Conservation (phyloP, 805 yeast genomes). For the Saturnispora sanitii region DNA sequence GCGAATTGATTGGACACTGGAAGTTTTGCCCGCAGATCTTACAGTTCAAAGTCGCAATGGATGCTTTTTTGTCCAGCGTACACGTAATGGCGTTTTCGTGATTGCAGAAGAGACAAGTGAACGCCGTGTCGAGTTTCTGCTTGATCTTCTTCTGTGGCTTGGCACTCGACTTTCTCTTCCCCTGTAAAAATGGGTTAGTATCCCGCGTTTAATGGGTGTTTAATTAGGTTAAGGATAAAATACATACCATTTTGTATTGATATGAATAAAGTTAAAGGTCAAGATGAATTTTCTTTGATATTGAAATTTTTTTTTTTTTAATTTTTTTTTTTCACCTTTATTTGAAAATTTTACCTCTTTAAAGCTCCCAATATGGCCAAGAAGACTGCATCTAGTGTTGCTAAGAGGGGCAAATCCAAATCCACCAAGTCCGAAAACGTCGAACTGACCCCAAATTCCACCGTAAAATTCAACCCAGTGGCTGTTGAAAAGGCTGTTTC, state of each 20-base stretch:
- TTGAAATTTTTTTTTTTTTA: background rate
- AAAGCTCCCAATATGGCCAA: conserved; percentile 5
- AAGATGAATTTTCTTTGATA: background rate
- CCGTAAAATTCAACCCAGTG: conserved; percentile 14
- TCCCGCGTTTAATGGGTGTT: background rate
- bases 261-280: background rate
- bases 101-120: conserved; percentile 89
- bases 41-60: conserved; percentile 77
- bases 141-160: conserved; percentile 73
- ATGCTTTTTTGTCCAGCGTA: conserved; percentile 74
- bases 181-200: conserved; percentile 13
- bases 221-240: background rate
- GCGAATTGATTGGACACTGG: conserved; percentile 76
- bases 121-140: conserved; percentile 70
- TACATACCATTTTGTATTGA: conserved; percentile 3
- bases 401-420: background rate
- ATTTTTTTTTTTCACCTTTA: background rate
- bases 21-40: conserved; percentile 92
- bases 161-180: conserved; percentile 67
- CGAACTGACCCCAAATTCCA: conserved; percentile 15
- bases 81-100: conserved; percentile 90
- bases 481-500: conserved; percentile 41
- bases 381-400: conserved; percentile 5
- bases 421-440: conserved; percentile 2
- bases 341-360: background rate